Percentiles rank a stretch among this genome's conserved stretches.
phyloP scores from a whole-genome alignment of 441 rosid species.

The Aleurites moluccanus region DNA sequence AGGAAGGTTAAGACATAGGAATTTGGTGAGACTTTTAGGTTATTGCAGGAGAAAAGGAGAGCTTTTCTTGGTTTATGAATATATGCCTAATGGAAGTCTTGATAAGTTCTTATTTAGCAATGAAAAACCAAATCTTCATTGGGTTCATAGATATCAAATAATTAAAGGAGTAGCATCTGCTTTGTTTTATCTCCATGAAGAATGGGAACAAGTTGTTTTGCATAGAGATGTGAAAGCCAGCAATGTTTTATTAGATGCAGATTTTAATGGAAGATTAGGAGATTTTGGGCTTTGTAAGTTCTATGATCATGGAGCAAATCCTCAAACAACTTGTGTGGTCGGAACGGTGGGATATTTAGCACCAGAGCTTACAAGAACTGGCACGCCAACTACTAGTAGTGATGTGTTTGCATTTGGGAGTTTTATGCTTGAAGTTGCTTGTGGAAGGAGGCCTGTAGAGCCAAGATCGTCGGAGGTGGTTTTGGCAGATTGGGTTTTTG shows the following conservation, averaged over 20 bases:
- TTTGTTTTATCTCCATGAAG: conserved; percentile 41
- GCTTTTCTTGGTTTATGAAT: conserved; percentile 41
- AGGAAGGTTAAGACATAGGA: conserved; percentile 35
- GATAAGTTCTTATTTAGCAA: conserved; percentile 32
- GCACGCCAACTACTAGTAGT: conserved; percentile 45
- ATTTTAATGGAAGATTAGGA: conserved; percentile 41
- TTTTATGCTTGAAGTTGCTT: conserved; percentile 59
- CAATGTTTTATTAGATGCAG: conserved; percentile 35
- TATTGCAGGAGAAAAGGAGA: conserved; percentile 38
- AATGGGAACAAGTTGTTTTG: conserved; percentile 42
- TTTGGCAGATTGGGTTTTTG: conserved; percentile 49
- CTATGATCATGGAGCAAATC: conserved; percentile 30
- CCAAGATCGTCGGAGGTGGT: conserved; percentile 25
- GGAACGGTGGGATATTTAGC: conserved; percentile 47
- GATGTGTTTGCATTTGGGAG: conserved; percentile 67
- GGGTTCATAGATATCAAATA: conserved; percentile 34
- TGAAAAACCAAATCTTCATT: conserved; percentile 23
- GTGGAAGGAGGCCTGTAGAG: conserved; percentile 61
- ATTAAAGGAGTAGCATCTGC: conserved; percentile 36
- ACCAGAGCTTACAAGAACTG: conserved; percentile 50
- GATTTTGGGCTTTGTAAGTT: conserved; percentile 43
- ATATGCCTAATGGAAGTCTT: conserved; percentile 42
- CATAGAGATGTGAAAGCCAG: conserved; percentile 42
- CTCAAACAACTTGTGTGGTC: conserved; percentile 28
- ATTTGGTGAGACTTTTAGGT: conserved; percentile 38